Conservation (phyloP, 441 rosid genomes). For the Euphorbia schlechtendalii region DNA sequence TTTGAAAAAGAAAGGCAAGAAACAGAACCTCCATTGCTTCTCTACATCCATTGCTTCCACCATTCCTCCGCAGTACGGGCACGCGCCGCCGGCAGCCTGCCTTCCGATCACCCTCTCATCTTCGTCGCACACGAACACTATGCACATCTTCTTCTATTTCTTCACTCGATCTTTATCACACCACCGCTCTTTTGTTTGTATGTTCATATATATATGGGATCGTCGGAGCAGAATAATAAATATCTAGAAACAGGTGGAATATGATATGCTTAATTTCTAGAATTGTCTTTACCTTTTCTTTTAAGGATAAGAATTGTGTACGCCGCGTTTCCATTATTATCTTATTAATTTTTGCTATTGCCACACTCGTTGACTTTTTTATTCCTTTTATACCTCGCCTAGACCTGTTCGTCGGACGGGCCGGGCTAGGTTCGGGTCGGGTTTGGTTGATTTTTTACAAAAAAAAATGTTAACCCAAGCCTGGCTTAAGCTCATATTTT, state of each 20-base stretch:
- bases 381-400: no score
- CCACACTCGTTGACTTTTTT: no score
- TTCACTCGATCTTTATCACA: no score
- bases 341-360: no score
- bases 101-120: conserved; percentile 59
- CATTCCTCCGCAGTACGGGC: conserved; percentile 78
- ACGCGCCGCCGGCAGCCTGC: conserved; percentile 62
- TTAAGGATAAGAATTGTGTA: no score
- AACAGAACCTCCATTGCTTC: conserved; percentile 66
- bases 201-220: background rate
- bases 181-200: background rate
- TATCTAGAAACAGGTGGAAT: background rate
- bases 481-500: no score
- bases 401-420: no score
- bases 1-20: conserved; percentile 62
- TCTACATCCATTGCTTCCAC: conserved; percentile 62
- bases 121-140: conserved; percentile 40
- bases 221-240: no score
- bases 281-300: background rate
- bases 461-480: no score
- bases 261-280: background rate
- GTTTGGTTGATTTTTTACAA: no score
- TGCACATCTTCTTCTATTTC: conserved; percentile 36
- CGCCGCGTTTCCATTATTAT: background rate
- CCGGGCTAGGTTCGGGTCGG: no score